phyloP scores from a whole-genome alignment of 2,329 filamentous ascomycete species.

The Talaromyces marneffei region DNA sequence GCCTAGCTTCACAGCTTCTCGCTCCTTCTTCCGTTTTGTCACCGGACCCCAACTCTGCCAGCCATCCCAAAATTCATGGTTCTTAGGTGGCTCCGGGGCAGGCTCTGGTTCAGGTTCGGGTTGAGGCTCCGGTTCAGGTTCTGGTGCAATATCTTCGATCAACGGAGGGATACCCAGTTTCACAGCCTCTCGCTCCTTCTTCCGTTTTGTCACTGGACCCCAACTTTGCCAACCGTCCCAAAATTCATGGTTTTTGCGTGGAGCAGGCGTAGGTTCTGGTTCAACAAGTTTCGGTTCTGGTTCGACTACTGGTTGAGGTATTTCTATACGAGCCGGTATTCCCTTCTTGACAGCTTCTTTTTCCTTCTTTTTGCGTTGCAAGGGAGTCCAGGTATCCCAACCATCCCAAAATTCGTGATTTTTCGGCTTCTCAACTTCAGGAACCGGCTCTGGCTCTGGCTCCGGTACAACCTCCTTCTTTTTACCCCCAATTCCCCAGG shows the following conservation, averaged over 20 bases:
- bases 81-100: background rate
- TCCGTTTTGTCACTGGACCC: background rate
- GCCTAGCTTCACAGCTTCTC: constrained; percentile 5
- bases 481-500: constrained; percentile 22
- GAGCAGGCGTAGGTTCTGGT: constrained; percentile 21
- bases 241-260: constrained; percentile 7
- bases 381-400: constrained; percentile 16
- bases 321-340: constrained; percentile 14
- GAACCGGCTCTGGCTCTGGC: constrained; percentile 21
- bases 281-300: constrained; percentile 15
- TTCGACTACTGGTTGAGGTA: constrained; percentile 19
- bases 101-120: constrained; percentile 19
- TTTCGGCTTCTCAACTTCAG: constrained; percentile 15
- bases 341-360: constrained; percentile 14
- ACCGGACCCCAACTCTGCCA: background rate
- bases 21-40: constrained; percentile 8
- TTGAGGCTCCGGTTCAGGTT: constrained; percentile 7
- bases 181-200: constrained; percentile 8
- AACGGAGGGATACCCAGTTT: constrained; percentile 8
- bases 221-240: constrained; percentile 7
- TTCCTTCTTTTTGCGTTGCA: constrained; percentile 18
- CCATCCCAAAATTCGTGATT: constrained; percentile 14
- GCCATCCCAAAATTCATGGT: constrained; percentile 12
- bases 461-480: constrained; percentile 24
- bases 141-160: constrained; percentile 8